Percentiles rank a stretch among this genome's conserved stretches.
These are phyloP conservation scores for Pyrenophora graminea DNA, from an alignment of 2,329 filamentous ascomycete species.

Conservation along the genomic window DNA sequence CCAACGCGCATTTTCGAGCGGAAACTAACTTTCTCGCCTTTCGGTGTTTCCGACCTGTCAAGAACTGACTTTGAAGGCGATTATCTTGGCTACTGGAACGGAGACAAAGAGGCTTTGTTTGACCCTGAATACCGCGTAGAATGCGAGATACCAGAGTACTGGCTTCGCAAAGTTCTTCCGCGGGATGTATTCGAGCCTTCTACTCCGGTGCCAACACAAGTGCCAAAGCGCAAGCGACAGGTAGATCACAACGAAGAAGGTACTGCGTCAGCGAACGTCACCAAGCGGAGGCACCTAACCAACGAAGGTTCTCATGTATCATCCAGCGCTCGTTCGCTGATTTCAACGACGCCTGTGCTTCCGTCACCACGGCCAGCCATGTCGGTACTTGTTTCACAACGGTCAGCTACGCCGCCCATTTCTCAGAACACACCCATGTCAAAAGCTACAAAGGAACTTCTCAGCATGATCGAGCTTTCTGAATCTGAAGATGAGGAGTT, in stretches of 20 bases:
- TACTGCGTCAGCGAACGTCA: not conserved
- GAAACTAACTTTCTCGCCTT: conserved; percentile 47
- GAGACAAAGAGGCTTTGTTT: conserved; percentile 23
- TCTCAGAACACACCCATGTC: not conserved
- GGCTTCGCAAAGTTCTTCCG: conserved; percentile 39
- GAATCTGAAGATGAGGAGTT: conserved; percentile 14
- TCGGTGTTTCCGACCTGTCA: conserved; percentile 34
- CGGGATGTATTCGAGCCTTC: conserved; percentile 25
- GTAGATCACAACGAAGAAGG: not conserved
- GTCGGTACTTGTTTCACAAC: not conserved
- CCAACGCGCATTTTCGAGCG: conserved; percentile 19
- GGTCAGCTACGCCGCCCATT: not conserved
- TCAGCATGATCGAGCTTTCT: conserved; percentile 12
- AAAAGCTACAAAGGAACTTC: not conserved
- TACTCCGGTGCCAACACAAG: conserved; percentile 10
- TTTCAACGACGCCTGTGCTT: not conserved
- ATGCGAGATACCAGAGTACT: conserved; percentile 42
- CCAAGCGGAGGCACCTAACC: conserved; percentile 7
- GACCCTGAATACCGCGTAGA: conserved; percentile 42
- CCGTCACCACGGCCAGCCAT: not conserved
- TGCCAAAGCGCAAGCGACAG: conserved; percentile 19
- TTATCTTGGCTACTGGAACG: conserved; percentile 31
- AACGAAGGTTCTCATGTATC: not conserved
- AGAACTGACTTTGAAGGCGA: conserved; percentile 36
- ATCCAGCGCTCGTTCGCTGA: not conserved